These are phyloP conservation scores for Pyronema omphalodes DNA, from an alignment of 495 filamentous ascomycete genomes.

Conservation along the genomic window DNA sequence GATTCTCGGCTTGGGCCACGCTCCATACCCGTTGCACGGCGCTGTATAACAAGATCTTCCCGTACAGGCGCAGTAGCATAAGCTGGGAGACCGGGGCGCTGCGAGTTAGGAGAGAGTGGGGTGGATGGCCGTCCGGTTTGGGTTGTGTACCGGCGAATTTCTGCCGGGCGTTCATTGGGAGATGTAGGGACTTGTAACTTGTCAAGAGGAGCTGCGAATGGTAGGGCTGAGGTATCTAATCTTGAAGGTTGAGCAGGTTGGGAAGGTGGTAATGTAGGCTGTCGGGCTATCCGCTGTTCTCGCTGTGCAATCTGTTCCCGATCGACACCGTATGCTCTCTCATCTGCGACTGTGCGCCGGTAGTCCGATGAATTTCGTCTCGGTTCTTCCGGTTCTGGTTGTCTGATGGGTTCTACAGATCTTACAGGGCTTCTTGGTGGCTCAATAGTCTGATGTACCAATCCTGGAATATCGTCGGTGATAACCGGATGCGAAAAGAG, in stretches of 20 bases:
- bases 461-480: slow-evolving; percentile 57
- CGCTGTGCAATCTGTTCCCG: not conserved
- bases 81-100: slow-evolving; percentile 13
- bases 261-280: not conserved
- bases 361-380: not conserved
- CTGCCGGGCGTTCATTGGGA: slow-evolving; percentile 5
- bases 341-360: not conserved
- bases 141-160: slow-evolving; percentile 12
- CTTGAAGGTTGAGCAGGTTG: not conserved
- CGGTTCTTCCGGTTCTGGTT: no score
- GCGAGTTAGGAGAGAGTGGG: slow-evolving; percentile 17
- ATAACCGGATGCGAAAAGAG: slow-evolving; percentile 66
- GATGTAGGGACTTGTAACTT: not conserved
- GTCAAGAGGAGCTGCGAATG: not conserved
- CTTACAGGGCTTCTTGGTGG: not conserved
- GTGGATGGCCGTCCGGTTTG: slow-evolving; percentile 3
- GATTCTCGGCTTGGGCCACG: slow-evolving; percentile 23
- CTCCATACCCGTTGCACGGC: slow-evolving; percentile 29
- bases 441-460: slow-evolving; percentile 36
- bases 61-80: slow-evolving; percentile 45
- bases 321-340: slow-evolving; percentile 1
- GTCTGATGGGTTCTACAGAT: not conserved
- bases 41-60: slow-evolving; percentile 31
- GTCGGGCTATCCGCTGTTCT: not conserved
- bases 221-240: slow-evolving; percentile 1